Percentiles rank a stretch among this genome's conserved stretches.
These are phyloP conservation scores for Boletus insuetus DNA, from an alignment of 768 basidiomycete genomes.

Conservation along the genomic window DNA sequence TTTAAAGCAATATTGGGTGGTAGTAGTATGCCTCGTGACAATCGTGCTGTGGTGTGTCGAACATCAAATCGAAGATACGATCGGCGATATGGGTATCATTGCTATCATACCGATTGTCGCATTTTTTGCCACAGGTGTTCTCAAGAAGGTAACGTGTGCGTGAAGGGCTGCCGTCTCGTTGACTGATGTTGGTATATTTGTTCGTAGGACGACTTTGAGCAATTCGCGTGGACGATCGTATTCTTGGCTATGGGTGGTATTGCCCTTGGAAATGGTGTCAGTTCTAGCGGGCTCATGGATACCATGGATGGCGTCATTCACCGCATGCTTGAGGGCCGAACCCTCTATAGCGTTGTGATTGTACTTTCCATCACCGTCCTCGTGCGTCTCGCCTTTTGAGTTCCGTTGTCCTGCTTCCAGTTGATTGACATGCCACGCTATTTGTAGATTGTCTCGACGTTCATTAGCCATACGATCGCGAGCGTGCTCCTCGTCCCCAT, in stretches of 20 bases:
- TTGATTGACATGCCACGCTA: not conserved
- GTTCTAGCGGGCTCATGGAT: constrained; percentile 81
- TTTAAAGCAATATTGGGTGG: constrained; percentile 86
- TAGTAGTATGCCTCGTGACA: constrained; percentile 76
- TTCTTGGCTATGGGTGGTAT: constrained; percentile 99
- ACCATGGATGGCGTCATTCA: constrained; percentile 68
- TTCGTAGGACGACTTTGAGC: constrained; percentile 86
- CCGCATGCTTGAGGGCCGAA: constrained; percentile 55
- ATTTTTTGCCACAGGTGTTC: constrained; percentile 90
- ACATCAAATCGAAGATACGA: constrained; percentile 63
- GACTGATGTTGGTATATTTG: not conserved
- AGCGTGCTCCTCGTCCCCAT: constrained; percentile 97
- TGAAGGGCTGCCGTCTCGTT: not conserved
- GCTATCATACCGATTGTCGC: constrained; percentile 90
- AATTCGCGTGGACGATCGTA: constrained; percentile 92
- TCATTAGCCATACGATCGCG: constrained; percentile 97
- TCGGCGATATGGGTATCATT: constrained; percentile 98
- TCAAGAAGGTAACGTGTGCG: constrained; percentile 73
- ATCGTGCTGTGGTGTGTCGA: constrained; percentile 91
- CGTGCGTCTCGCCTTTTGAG: constrained; percentile 37
- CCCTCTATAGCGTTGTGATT: constrained; percentile 67
- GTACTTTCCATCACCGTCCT: constrained; percentile 69
- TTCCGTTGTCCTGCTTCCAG: too few relatives aligned
- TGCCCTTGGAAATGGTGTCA: constrained; percentile 90
- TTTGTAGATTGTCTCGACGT: constrained; percentile 79